A percentile compares a stretch with the other conserved stretches of the same genome.
Evolutionary conservation across 345 rosid genomes (phyloP).

Genomic region (Toxicodendron radicans): DNA sequence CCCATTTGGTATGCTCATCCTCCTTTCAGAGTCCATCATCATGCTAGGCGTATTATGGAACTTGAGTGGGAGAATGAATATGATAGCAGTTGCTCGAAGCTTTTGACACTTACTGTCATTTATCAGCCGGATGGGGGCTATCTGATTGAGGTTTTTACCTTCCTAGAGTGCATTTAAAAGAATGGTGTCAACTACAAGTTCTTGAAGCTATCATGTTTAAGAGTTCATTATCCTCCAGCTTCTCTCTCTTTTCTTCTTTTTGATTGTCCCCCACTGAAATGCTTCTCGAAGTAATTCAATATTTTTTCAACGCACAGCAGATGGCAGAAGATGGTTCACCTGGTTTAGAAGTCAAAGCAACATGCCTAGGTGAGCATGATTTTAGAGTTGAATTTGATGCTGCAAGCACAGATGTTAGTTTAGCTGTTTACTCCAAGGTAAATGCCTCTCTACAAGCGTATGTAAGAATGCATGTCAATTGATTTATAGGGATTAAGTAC

Average conservation of each 20-base stretch:
- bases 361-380: constrained; percentile 39
- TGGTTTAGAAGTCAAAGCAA: constrained; percentile 51
- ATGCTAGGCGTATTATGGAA: constrained; percentile 51
- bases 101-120: constrained; percentile 41
- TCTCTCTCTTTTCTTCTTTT: constrained; percentile 1
- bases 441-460: constrained; percentile 13
- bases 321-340: constrained; percentile 46
- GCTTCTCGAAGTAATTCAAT: constrained; percentile 17
- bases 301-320: constrained; percentile 32
- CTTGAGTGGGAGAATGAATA: constrained; percentile 74
- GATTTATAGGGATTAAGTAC: constrained; percentile 10
- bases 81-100: constrained; percentile 44
- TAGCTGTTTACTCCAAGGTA: constrained; percentile 72
- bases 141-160: constrained; percentile 57
- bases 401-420: constrained; percentile 48
- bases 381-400: constrained; percentile 71
- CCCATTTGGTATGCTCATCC: constrained; percentile 72
- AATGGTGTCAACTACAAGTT: constrained; percentile 9
- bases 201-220: constrained; percentile 14
- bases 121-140: constrained; percentile 63
- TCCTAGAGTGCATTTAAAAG: constrained; percentile 12
- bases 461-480: not conserved
- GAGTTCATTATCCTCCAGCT: not conserved
- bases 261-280: not conserved
- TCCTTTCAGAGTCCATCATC: constrained; percentile 84